Base-by-base conservation (phyloP, 148 eudicot genomes). In the Rheum nobile region DNA sequence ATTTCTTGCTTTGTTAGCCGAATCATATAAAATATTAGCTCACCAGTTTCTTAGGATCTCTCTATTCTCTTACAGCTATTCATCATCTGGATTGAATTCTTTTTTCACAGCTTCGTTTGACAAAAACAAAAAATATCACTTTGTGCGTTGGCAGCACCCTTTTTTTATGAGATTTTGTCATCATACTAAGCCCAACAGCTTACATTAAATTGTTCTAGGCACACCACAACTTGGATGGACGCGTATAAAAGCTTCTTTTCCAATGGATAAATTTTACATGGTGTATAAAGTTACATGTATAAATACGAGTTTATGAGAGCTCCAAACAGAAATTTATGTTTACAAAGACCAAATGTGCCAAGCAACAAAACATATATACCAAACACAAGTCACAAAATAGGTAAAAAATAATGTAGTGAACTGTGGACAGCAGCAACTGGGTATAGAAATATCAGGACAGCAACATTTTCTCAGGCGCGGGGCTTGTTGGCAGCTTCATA, bases 401-500 rank as follows among this genome's bases (percentile, higher is more conserved):
- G 34, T 0, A 28, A 24, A 22, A 55, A 22, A 55, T 8, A 22
- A 59, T 59, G 35, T 59, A 59, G 34, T 26, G 35, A 59, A 59
- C 34, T 59, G 67, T 59, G 67, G 17, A 29, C 67, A 59, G 34
- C 24, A 24, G 67, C 34, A 12, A 54, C 63, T 50, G 63, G 10
- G 11, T 10, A 59, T 59, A 59, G 0, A 50, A n/a, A 54, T 8
- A 61, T 61, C 35, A 12, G 17, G 35, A 24, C 61, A 54, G 10
- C 61, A 54, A 14, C 7, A 12, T 28, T 22, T 31, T 65, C 1
- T 73, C 79, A 77, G 16, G 81, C 61, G 3, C 57, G 73, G 38
- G 80, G 78, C 77, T 81, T 47, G 46, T 67, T 83, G 4, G 67
- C 79, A 59, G 84, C 76, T 77, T 84, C 86, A 86, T 91, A 91